A percentile compares a stretch with the other conserved stretches of the same genome.
phyloP scores from a whole-genome alignment of 2,329 filamentous ascomycete species.

The Aureobasidium sp. region DNA sequence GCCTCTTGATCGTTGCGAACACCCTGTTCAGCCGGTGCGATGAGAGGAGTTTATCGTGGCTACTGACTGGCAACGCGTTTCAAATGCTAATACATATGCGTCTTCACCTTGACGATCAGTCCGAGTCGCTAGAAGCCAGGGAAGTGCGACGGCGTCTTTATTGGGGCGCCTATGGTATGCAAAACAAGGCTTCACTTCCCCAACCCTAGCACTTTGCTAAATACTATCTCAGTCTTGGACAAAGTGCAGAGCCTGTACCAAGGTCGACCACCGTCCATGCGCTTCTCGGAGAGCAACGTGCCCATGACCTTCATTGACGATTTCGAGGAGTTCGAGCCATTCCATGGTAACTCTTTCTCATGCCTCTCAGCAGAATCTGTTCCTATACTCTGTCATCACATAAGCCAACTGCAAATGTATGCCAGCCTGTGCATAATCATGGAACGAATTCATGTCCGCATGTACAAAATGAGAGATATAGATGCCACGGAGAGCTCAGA shows the following conservation, averaged over 20 bases:
- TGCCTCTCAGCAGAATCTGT: too few relatives aligned
- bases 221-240: too few relatives aligned
- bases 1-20: conserved; percentile 57
- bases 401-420: too few relatives aligned
- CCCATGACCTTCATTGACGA: conserved; percentile 55
- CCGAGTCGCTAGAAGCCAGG: conserved; percentile 44
- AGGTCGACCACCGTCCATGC: conserved; percentile 56
- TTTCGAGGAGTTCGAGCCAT: conserved; percentile 62
- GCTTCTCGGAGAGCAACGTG: conserved; percentile 52
- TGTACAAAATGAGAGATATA: too few relatives aligned
- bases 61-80: conserved; percentile 65
- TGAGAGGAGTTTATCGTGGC: conserved; percentile 60
- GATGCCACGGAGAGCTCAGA: too few relatives aligned
- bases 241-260: conserved; percentile 64
- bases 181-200: too few relatives aligned
- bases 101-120: conserved; percentile 52
- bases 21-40: conserved; percentile 58
- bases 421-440: too few relatives aligned
- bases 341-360: too few relatives aligned
- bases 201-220: too few relatives aligned
- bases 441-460: too few relatives aligned
- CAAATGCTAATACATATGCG: conserved; percentile 62
- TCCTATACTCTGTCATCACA: too few relatives aligned
- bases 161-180: conserved; percentile 54
- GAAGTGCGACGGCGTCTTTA: conserved; percentile 52